phyloP scores from a whole-genome alignment of 108 stramenopile genomes.

The Skeletonema potamos region DNA sequence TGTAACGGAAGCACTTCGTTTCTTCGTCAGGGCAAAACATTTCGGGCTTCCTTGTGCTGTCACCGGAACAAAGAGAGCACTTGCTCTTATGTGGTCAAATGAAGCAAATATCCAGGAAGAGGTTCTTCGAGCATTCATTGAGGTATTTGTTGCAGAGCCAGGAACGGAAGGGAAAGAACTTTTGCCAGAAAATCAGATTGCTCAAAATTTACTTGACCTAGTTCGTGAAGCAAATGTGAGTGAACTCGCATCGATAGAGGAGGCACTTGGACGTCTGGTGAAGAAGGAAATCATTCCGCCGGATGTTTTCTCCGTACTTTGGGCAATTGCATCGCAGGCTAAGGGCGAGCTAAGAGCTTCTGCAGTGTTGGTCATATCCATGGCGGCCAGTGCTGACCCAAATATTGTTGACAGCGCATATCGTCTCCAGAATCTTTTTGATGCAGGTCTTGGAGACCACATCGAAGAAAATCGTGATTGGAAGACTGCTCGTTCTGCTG shows the following conservation, averaged over 20 bases:
- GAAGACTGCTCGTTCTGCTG: slow-evolving; percentile 77
- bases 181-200: slow-evolving; percentile 79
- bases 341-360: slow-evolving; percentile 62
- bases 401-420: slow-evolving; percentile 84
- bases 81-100: slow-evolving; percentile 91
- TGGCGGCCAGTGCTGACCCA: slow-evolving; percentile 89
- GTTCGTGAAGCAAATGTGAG: slow-evolving; percentile 76
- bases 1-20: slow-evolving; percentile 89
- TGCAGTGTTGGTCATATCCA: slow-evolving; percentile 83
- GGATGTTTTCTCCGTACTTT: slow-evolving; percentile 81
- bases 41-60: slow-evolving; percentile 92
- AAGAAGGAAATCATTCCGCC: slow-evolving; percentile 77
- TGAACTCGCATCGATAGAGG: slow-evolving; percentile 93
- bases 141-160: slow-evolving; percentile 87
- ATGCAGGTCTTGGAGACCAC: slow-evolving; percentile 80
- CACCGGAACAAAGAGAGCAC: slow-evolving; percentile 88
- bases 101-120: slow-evolving; percentile 86
- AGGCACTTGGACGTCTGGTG: slow-evolving; percentile 83
- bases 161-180: slow-evolving; percentile 77
- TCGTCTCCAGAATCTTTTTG: slow-evolving; percentile 74
- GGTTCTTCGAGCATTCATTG: slow-evolving; percentile 87
- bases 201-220: slow-evolving; percentile 83
- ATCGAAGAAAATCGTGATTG: slow-evolving; percentile 79
- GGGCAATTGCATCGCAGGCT: slow-evolving; percentile 71
- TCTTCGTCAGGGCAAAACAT: slow-evolving; percentile 89